A percentile compares a stretch with the other conserved stretches of the same genome.
These are phyloP conservation scores for Chaetomium cochliodes DNA, from an alignment of 495 filamentous ascomycete genomes.

Conservation along the genomic window DNA sequence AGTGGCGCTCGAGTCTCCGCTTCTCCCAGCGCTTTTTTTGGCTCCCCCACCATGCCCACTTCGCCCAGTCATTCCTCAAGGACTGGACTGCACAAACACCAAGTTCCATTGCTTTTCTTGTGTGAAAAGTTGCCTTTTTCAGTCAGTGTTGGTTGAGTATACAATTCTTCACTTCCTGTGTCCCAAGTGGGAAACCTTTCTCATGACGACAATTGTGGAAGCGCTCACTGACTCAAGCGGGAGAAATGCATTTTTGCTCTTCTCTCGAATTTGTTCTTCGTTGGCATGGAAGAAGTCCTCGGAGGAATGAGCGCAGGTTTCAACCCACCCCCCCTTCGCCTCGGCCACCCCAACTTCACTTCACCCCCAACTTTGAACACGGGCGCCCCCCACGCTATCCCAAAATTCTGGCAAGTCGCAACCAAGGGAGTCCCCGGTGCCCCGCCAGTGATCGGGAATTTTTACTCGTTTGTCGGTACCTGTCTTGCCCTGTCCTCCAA, in stretches of 20 bases:
- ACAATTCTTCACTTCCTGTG: too few relatives aligned
- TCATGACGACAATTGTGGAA: too few relatives aligned
- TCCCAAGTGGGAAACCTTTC: too few relatives aligned
- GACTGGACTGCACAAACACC: too few relatives aligned
- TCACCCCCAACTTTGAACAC: constrained; percentile 24
- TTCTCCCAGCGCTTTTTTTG: background rate
- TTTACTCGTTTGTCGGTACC: background rate
- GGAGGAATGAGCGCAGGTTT: background rate
- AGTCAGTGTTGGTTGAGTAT: too few relatives aligned
- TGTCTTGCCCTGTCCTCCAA: too few relatives aligned
- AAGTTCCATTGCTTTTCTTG: too few relatives aligned
- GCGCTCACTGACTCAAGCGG: too few relatives aligned
- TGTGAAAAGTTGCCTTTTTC: too few relatives aligned
- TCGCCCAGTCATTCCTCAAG: background rate
- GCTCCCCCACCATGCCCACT: background rate
- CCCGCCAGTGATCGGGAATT: constrained; percentile 20
- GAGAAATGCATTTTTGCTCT: background rate
- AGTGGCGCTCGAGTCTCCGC: too few relatives aligned
- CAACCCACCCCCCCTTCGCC: background rate
- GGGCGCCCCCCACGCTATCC: constrained; percentile 28
- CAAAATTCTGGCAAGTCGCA: constrained; percentile 15
- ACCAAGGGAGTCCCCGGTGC: constrained; percentile 15
- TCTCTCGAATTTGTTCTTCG: background rate
- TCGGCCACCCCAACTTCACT: background rate
- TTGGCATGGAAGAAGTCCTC: background rate